Evolutionary conservation across 2,329 filamentous ascomycete genomes (phyloP).

Genomic region (Emergomyces pasteurianus): DNA sequence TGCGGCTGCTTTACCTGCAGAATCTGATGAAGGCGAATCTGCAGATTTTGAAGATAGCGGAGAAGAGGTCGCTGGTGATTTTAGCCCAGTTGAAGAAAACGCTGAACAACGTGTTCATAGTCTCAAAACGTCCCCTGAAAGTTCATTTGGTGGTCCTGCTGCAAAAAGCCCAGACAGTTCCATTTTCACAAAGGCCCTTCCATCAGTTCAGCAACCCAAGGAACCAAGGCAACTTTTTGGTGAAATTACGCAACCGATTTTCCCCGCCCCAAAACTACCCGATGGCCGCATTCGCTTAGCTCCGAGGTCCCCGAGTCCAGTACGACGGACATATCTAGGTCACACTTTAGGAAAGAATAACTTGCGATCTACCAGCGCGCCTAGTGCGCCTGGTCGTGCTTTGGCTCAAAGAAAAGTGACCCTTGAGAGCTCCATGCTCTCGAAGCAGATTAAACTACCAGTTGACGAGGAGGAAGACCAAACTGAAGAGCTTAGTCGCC

Average conservation of each 20-base stretch:
- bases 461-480: conserved; percentile 20
- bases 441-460: conserved; percentile 15
- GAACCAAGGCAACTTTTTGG: conserved; percentile 30
- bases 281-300: conserved; percentile 18
- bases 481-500: conserved; percentile 18
- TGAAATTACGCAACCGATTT: conserved; percentile 30
- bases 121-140: conserved; percentile 31
- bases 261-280: conserved; percentile 26
- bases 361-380: conserved; percentile 28
- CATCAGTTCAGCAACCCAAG: conserved; percentile 18
- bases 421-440: conserved; percentile 22
- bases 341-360: conserved; percentile 21
- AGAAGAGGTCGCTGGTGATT: conserved; percentile 34
- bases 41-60: conserved; percentile 36
- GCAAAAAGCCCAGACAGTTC: conserved; percentile 28
- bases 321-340: conserved; percentile 22
- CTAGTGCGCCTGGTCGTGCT: conserved; percentile 25
- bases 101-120: conserved; percentile 20
- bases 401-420: conserved; percentile 30
- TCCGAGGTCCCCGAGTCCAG: conserved; percentile 36
- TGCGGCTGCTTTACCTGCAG: conserved; percentile 22
- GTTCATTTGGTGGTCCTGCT: conserved; percentile 30
- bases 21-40: conserved; percentile 20
- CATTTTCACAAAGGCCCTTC: conserved; percentile 28
- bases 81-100: conserved; percentile 21